Base-by-base conservation (phyloP, 2,329 filamentous ascomycete species). In the Pseudocercospora fuligena region DNA sequence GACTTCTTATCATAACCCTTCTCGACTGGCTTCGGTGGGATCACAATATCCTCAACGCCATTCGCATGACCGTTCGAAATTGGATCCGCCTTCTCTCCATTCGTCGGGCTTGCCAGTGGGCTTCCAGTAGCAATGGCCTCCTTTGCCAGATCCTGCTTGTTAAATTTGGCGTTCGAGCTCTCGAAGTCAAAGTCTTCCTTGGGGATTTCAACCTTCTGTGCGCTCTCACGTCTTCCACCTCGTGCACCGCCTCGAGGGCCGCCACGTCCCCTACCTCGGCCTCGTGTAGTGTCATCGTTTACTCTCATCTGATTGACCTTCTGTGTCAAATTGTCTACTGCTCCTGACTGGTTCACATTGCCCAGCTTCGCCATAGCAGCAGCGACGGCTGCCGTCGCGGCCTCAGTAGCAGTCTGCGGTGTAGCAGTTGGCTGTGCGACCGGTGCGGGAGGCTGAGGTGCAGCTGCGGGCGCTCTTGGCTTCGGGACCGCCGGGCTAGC, bases 161-260 rank as follows among this genome's bases (percentile, higher is more conserved):
- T 94, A 83, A 96, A 96, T 78, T 94, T 95, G 58, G 92, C 92
- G 77, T 97, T 97, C 29, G 92, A 86, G 16, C 87, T 87, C 72
- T 91, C 91, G 76, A 99, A 99, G 76, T 99, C 94, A 74, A 94
- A 99, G 76, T 98, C 95, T 1, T 92, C 89, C 57, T 91, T 88
- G 0, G 95, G 95, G 2, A 99, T 92, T 61, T 97, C 94, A 33
- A 98, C 88, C 73, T 85, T 81, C 40, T 80, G 82, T 29, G 69
- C 66, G 49, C 73, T 74, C 25, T 74, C 74, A 11, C 77, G 72
- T 63, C 77, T 70, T 8, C 73, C 75, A 46, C 74, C 82, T 77
- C 64, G 78, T 75, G 60, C 79, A 36, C 81, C 82, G 49, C 74
- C 82, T 77, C 64, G 78, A 75, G 60, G 79, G 36, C 81, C 82